Evolutionary conservation across 306 rosid species (phyloP), one percentile per base, ranked within the genome.

Genomic region (Senna siamea): DNA sequence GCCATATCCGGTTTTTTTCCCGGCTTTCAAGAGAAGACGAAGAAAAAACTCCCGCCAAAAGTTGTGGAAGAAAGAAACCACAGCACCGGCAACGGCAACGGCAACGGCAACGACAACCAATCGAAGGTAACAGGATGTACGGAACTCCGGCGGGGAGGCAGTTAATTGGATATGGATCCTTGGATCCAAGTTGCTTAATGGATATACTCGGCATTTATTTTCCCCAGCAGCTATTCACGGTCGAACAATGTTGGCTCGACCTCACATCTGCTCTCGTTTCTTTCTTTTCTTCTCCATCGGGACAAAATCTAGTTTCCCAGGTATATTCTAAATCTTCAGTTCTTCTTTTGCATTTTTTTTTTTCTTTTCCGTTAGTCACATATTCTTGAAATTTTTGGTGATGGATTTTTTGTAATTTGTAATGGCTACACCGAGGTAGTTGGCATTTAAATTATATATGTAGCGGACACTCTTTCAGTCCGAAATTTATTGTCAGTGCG

Each of bases 251-350:
- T 63, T 88, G 86, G 81, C 77, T 85, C 73, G 74, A 75, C 50
- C 92, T 94, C 89, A 74, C 79, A 4, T 74, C 85, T 43, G 77
- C 83, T 73, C 93, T 94, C 82, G 2, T 79, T 60, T 51, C 69
- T 74, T 89, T 91, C 84, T 85, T 91, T 65, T 87, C 89, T 18
- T 84, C 95, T 22, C 76, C 81, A 0, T 28, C 73, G 0, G 92
- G 90, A 17, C 80, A 81, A 59, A 48, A 43, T 68, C 66, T 88
- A 59, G 78, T 67, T 74, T 88, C 93, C 35, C 93, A 92, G 88
- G 98, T 85, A 13, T 66, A 37, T 26, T 44, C 15, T 55, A 47
- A 46, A 8, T 20, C 38, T 20, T 35, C 68, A 51, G 7, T 74
- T 77, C 44, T 18, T 7, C 12, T 34, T 37, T 38, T 17, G 9